Evolutionary conservation across 2,329 filamentous ascomycete genomes (phyloP).

Genomic region (Rhynchosporium secalis): DNA sequence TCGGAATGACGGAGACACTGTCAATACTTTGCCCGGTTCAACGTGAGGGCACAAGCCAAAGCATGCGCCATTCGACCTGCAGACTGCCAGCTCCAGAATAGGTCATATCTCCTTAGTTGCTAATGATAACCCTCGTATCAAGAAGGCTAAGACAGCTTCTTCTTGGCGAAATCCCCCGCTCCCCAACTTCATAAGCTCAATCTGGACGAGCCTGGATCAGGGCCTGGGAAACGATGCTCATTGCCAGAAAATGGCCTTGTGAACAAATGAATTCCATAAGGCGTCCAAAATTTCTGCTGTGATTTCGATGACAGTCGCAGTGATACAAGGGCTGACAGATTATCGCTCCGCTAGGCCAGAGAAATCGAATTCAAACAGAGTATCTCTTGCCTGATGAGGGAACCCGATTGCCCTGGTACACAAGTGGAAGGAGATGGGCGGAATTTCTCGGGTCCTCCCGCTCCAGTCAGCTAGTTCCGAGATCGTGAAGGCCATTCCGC

Average conservation of each 20-base stretch:
- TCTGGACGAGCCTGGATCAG: constrained; percentile 1
- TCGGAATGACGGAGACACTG: too few species aligned
- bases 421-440: not conserved
- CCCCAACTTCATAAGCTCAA: not conserved
- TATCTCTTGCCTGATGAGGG: too few species aligned
- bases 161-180: constrained; percentile 8
- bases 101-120: not conserved
- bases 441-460: constrained; percentile 16
- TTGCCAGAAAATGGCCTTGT: too few species aligned
- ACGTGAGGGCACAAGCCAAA: not conserved
- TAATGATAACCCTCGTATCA: not conserved
- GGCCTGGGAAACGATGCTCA: not conserved
- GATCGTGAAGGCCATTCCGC: not conserved
- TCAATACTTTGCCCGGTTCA: not conserved
- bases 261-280: too few species aligned
- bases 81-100: not conserved
- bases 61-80: not conserved
- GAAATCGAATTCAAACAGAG: too few species aligned
- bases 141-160: not conserved
- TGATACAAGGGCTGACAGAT: too few species aligned
- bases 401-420: not conserved
- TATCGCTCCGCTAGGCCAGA: too few species aligned
- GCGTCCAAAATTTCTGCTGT: not conserved
- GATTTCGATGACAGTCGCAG: too few species aligned
- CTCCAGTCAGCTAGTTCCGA: not conserved